Evolutionary conservation across 306 rosid genomes (phyloP).

Genomic region (Notholithocarpus densiflorus): DNA sequence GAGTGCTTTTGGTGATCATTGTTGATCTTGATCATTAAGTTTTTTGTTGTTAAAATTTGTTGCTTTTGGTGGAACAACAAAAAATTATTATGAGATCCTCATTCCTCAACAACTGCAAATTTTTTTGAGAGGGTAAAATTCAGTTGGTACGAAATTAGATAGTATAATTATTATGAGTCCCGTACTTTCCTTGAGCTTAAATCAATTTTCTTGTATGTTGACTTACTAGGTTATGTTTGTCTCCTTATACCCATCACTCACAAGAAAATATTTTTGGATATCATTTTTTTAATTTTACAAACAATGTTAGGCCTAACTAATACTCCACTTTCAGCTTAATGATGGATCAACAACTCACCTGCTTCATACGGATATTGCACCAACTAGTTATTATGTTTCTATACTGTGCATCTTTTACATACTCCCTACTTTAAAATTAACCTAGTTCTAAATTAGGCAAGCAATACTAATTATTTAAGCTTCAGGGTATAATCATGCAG

Average conservation of each 20-base stretch:
- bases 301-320: not conserved
- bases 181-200: no score
- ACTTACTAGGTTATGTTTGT: not conserved
- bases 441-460: not conserved
- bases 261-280: not conserved
- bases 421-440: not conserved
- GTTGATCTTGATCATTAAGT: no score
- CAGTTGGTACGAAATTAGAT: no score
- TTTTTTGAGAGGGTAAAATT: no score
- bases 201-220: no score
- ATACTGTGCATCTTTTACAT: not conserved
- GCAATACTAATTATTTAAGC: not conserved
- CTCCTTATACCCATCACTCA: not conserved
- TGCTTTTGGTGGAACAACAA: no score
- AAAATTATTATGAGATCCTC: no score
- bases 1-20: no score
- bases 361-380: not conserved
- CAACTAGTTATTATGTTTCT: not conserved
- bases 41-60: no score
- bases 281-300: no score
- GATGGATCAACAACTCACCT: constrained; percentile 8
- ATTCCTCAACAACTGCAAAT: no score
- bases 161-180: no score
- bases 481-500: constrained; percentile 2
- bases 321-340: not conserved